Conservation (phyloP, 352 stramenopile genomes). For the Phytophthora nicotianae region DNA sequence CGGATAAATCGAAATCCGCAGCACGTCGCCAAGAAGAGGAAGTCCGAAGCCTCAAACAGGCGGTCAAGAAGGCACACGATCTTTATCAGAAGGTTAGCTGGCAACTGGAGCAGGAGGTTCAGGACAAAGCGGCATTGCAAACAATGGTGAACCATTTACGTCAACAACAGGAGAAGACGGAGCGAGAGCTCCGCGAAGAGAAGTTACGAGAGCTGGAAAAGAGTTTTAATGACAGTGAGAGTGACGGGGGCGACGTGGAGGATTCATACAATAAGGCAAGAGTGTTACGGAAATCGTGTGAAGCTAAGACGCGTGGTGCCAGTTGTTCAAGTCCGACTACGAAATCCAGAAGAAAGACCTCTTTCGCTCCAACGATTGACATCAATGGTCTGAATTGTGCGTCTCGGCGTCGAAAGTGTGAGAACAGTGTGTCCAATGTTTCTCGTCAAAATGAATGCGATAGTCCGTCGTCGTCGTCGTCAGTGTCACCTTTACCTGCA, state of each 20-base stretch:
- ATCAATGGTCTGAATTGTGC: neutral
- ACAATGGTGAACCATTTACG: constrained; percentile 45
- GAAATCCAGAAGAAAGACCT: constrained; percentile 15
- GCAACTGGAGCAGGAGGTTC: constrained; percentile 62
- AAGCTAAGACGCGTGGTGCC: neutral
- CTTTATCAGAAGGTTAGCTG: constrained; percentile 58
- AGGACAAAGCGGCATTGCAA: constrained; percentile 50
- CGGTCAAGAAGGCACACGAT: constrained; percentile 62
- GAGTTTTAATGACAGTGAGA: constrained; percentile 37
- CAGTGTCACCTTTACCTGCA: constrained; percentile 14
- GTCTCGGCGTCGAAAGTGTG: constrained; percentile 9
- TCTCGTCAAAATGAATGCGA: neutral
- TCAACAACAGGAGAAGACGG: constrained; percentile 43
- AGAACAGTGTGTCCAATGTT: constrained; percentile 9
- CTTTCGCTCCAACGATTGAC: constrained; percentile 8
- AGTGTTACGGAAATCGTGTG: neutral
- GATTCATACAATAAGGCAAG: neutral
- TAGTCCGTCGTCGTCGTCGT: constrained; percentile 15
- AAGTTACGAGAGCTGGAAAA: constrained; percentile 52
- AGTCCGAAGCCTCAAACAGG: constrained; percentile 59
- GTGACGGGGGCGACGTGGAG: constrained; percentile 9
- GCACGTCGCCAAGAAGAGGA: constrained; percentile 59
- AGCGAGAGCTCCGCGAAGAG: constrained; percentile 45
- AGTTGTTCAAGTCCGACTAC: neutral
- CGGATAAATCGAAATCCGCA: constrained; percentile 42